Evolutionary conservation across 2,329 filamentous ascomycete genomes (phyloP).

Genomic region (Gaeumannomyces tritici): DNA sequence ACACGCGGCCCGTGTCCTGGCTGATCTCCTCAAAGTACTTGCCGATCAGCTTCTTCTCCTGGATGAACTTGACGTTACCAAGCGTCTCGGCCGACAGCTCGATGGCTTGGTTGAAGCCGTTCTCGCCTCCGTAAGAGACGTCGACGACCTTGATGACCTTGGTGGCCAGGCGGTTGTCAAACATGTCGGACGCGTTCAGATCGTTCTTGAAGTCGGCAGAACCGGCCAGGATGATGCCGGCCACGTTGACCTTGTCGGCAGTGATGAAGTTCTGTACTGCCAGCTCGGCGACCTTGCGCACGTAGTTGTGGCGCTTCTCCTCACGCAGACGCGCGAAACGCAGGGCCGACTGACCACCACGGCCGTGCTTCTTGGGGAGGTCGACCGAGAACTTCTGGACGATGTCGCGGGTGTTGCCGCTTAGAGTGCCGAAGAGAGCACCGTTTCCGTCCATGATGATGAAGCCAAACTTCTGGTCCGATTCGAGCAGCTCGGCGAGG

Average conservation of each 20-base stretch:
- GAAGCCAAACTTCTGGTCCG: slow-evolving; percentile 98
- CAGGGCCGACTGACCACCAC: slow-evolving; percentile 98
- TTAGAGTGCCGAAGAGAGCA: slow-evolving; percentile 90
- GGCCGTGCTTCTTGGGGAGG: slow-evolving; percentile 98
- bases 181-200: slow-evolving; percentile 93
- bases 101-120: slow-evolving; percentile 99
- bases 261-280: slow-evolving; percentile 99
- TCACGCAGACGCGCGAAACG: slow-evolving; percentile 99
- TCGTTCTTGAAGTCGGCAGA: slow-evolving; percentile 99
- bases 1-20: slow-evolving; percentile 92
- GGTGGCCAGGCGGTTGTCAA: slow-evolving; percentile 78
- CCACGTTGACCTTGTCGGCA: slow-evolving; percentile 96
- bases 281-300: slow-evolving; percentile 95
- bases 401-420: slow-evolving; percentile 93
- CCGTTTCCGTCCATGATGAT: slow-evolving; percentile 99
- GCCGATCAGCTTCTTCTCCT: slow-evolving; percentile 99
- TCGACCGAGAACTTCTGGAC: slow-evolving; percentile 98
- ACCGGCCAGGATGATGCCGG: slow-evolving; percentile 88
- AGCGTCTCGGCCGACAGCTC: slow-evolving; percentile 91
- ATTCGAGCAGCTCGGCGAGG: slow-evolving; percentile 91
- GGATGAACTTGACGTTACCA: slow-evolving; percentile 99
- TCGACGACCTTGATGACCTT: slow-evolving; percentile 99
- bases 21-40: slow-evolving; percentile 99
- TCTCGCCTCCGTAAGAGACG: slow-evolving; percentile 97
- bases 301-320: slow-evolving; percentile 99